phyloP scores from a whole-genome alignment of 2,329 filamentous ascomycete genomes.

The Acarospora socialis region DNA sequence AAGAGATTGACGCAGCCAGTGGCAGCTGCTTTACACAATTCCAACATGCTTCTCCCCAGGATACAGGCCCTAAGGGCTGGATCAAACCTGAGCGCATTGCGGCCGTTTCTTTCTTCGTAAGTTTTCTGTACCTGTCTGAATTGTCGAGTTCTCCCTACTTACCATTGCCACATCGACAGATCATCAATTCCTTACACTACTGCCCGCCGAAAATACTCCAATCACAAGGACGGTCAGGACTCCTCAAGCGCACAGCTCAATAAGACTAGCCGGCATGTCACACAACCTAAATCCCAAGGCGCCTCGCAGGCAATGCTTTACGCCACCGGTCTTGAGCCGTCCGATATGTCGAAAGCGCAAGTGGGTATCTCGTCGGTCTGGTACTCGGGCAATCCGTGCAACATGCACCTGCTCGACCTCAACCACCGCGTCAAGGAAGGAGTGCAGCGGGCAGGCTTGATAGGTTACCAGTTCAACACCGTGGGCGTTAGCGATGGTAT shows the following conservation, averaged over 20 bases:
- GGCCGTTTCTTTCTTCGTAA: neutral
- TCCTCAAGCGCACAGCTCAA: conserved; percentile 43
- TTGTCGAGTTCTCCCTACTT: no score
- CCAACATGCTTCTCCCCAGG: neutral
- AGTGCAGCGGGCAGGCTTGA: conserved; percentile 60
- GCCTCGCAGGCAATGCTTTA: conserved; percentile 99
- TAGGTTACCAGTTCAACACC: conserved; percentile 97
- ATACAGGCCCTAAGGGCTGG: neutral
- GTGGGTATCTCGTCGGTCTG: conserved; percentile 96
- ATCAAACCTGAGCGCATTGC: neutral
- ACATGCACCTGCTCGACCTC: conserved; percentile 93
- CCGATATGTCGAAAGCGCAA: conserved; percentile 90
- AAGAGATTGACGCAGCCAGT: neutral
- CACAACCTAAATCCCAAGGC: conserved; percentile 94
- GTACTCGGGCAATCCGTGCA: conserved; percentile 97
- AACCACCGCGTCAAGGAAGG: conserved; percentile 63
- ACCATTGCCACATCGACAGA: no score
- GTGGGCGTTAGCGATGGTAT: conserved; percentile 96
- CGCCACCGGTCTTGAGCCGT: conserved; percentile 74
- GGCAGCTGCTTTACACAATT: neutral
- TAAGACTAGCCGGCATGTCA: conserved; percentile 70
- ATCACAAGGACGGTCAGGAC: no score
- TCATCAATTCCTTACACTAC: conserved; percentile 3
- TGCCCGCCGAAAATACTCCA: conserved; percentile 5
- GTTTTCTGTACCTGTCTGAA: no score